These are phyloP conservation scores for Edaphochlamys debaryana DNA, from an alignment of 139 green algal genomes.

Conservation along the genomic window DNA sequence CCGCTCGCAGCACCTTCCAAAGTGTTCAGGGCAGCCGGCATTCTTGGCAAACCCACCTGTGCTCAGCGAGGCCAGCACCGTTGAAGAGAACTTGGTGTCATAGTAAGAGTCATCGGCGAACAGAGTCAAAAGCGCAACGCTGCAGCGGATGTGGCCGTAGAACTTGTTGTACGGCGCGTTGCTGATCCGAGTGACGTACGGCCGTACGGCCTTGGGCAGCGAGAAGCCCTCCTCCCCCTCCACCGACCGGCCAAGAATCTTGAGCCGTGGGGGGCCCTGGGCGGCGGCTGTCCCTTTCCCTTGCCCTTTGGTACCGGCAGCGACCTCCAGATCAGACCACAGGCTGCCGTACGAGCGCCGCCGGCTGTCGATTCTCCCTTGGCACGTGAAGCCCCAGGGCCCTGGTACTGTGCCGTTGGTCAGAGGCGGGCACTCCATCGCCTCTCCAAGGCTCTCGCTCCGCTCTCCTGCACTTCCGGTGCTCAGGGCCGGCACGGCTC, in stretches of 20 bases:
- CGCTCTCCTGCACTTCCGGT: no score
- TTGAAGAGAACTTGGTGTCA: background rate
- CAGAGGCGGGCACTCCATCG: background rate
- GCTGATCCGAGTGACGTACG: background rate
- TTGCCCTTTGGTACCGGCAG: no score
- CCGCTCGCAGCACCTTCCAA: no score
- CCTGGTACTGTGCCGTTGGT: background rate
- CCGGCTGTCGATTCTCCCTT: background rate
- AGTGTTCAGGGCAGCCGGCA: no score
- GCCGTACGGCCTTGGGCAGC: background rate
- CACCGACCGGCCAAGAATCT: background rate
- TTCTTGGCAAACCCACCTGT: background rate
- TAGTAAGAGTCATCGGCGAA: background rate
- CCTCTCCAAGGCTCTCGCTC: no score
- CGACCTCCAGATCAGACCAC: background rate
- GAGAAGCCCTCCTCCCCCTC: background rate
- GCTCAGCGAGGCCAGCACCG: background rate
- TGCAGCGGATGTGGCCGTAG: background rate
- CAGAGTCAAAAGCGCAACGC: background rate
- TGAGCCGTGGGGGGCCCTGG: background rate
- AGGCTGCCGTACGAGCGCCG: background rate
- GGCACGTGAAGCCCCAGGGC: conserved; percentile 1
- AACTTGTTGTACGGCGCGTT: background rate
- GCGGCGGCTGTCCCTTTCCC: no score
- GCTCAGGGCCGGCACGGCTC: no score